These are phyloP conservation scores for Cinchona pubescens DNA, from an alignment of 257 asterid genomes.

Conservation along the genomic window DNA sequence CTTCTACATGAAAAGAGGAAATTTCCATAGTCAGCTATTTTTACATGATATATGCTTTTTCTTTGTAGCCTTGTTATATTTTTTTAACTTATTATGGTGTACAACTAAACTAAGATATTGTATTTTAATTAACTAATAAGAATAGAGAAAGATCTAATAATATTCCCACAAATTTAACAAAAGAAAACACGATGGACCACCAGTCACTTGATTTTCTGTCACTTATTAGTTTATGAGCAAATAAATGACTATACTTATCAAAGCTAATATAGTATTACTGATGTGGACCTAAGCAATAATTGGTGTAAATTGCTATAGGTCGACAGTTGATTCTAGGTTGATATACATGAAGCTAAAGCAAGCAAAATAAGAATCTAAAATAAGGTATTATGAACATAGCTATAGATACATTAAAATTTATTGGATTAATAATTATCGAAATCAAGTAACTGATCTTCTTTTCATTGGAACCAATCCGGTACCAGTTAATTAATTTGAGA, in stretches of 20 bases:
- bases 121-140: neutral
- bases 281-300: constrained; percentile 15
- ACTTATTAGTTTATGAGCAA: neutral
- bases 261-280: neutral
- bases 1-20: neutral
- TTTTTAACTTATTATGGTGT: too few relatives aligned
- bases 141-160: neutral
- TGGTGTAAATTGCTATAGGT: neutral
- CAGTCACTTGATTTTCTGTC: neutral
- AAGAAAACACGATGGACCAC: neutral
- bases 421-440: too few relatives aligned
- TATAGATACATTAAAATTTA: too few relatives aligned
- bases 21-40: neutral
- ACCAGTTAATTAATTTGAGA: neutral
- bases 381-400: neutral
- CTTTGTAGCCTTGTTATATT: too few relatives aligned
- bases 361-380: too few relatives aligned
- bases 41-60: neutral
- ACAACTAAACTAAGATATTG: neutral
- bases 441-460: too few relatives aligned
- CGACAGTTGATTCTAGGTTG: neutral
- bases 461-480: neutral
- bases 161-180: neutral
- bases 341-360: neutral
- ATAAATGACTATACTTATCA: neutral